These are phyloP conservation scores for Daldinia eschscholtzii DNA, from an alignment of 2,329 filamentous ascomycete genomes.

Conservation along the genomic window DNA sequence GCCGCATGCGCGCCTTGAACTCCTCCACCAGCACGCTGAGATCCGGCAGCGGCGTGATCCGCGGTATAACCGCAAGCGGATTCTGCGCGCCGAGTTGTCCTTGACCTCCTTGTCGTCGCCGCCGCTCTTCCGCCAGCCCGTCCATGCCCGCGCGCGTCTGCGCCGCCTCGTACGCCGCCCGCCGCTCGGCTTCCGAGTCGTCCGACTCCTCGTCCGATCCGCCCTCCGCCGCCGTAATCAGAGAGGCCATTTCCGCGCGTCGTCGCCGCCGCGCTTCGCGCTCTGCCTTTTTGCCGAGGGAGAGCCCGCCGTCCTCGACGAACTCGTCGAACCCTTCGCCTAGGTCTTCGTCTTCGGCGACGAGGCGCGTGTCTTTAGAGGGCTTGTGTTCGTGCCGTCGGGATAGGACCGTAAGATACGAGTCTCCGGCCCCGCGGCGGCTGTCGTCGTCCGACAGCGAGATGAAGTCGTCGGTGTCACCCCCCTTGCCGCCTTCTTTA, in stretches of 20 bases:
- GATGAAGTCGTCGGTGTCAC: conserved; percentile 68
- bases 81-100: conserved; percentile 48
- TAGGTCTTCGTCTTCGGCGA: conserved; percentile 89
- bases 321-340: conserved; percentile 95
- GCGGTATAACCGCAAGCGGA: conserved; percentile 49
- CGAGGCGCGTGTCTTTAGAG: conserved; percentile 70
- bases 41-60: conserved; percentile 81
- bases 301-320: conserved; percentile 84
- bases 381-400: conserved; percentile 52
- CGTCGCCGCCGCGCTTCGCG: conserved; percentile 75
- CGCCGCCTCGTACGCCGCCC: conserved; percentile 86
- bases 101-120: conserved; percentile 33
- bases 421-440: conserved; percentile 49
- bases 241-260: conserved; percentile 82
- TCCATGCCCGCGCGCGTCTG: conserved; percentile 92
- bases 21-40: conserved; percentile 76
- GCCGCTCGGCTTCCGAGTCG: conserved; percentile 78
- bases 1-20: conserved; percentile 69
- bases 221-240: conserved; percentile 85
- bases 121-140: conserved; percentile 66
- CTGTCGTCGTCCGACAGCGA: conserved; percentile 68
- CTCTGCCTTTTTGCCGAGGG: conserved; percentile 83
- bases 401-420: conserved; percentile 50
- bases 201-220: conserved; percentile 64
- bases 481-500: conserved; percentile 52